phyloP scores from a whole-genome alignment of 2,329 filamentous ascomycete species.

The Fusarium sterilihyphosum region DNA sequence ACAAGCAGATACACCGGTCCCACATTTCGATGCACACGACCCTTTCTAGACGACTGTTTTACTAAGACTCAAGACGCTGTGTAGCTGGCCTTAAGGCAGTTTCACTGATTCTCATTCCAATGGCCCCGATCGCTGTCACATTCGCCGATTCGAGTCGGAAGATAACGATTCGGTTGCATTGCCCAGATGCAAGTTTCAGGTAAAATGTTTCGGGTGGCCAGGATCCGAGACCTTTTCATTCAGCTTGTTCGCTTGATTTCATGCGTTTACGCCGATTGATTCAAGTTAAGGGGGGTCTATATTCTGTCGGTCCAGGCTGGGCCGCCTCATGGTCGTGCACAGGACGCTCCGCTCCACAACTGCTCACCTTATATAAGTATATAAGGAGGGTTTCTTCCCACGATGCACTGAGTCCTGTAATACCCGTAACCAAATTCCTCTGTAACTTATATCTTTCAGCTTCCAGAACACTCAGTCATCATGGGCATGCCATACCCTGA shows the following conservation, averaged over 20 bases:
- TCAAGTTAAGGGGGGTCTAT: too few relatives aligned
- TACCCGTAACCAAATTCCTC: accelerated
- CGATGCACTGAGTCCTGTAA: too few relatives aligned
- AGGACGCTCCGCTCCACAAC: too few relatives aligned
- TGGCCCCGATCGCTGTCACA: accelerated
- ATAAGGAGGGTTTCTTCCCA: background rate
- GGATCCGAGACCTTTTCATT: background rate
- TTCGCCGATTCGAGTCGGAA: background rate
- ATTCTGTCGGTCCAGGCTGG: too few relatives aligned
- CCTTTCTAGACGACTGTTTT: too few relatives aligned
- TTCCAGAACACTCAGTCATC: accelerated
- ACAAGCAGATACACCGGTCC: too few relatives aligned
- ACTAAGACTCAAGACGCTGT: too few relatives aligned
- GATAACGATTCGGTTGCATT: background rate
- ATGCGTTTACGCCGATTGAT: too few relatives aligned
- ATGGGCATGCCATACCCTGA: background rate
- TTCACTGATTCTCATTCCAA: background rate
- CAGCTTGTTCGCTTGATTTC: too few relatives aligned
- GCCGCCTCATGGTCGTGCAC: background rate
- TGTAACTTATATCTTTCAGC: background rate
- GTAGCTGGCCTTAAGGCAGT: accelerated
- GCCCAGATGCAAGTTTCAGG: background rate
- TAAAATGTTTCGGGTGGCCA: background rate
- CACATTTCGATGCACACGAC: too few relatives aligned
- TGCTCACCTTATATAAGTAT: background rate